Base-by-base conservation (phyloP, 257 asterid genomes). In the Haberlea rhodopensis region DNA sequence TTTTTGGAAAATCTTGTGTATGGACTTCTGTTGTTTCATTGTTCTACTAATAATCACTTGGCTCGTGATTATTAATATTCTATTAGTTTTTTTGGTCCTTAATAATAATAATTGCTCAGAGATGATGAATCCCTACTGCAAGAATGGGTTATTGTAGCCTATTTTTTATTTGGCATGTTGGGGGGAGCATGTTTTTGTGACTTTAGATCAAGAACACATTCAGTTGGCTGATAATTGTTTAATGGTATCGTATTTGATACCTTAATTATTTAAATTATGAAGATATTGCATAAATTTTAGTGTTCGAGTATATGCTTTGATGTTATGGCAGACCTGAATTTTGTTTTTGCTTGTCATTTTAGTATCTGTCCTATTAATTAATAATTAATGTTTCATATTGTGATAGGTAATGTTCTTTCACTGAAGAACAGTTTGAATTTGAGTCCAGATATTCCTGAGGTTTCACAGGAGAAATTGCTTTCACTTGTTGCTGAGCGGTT, bases 401-500 rank as follows among this genome's bases (percentile, higher is more conserved):
- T 60, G 65, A 46, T 74, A 92, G 99, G 96, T 72, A 92, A 92
- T 71, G 87, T 87, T 75, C 91, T 92, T 63, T 78, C 84, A 24
- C 82, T 89, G 46, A 92, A 80, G 94, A 82, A 89, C 81, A 76
- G 73, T 73, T 77, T 89, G 81, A 84, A 79, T 74, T 73, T 89
- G 88, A 87, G 94, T 79, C 82, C 97, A 68, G 96, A 89, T 74
- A 73, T 84, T 71, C 76, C 90, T 24, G 95, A 89, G 82, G 95
- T 89, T 73, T 87, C 99, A 1, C 99, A 92, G 84, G 94, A 92
- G 76, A 84, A 82, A 63, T 79, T 92, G 86, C 90, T 89, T 6
- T 84, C 94, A 1, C 96, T 92, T 64, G 94, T 92, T 61, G 97
- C 91, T 55, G 97, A 87, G 78, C 86, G 88, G 65, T 76, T 92